These are phyloP conservation scores for Chlorencoelia australis DNA, from an alignment of 2,329 filamentous ascomycete genomes.

Conservation along the genomic window DNA sequence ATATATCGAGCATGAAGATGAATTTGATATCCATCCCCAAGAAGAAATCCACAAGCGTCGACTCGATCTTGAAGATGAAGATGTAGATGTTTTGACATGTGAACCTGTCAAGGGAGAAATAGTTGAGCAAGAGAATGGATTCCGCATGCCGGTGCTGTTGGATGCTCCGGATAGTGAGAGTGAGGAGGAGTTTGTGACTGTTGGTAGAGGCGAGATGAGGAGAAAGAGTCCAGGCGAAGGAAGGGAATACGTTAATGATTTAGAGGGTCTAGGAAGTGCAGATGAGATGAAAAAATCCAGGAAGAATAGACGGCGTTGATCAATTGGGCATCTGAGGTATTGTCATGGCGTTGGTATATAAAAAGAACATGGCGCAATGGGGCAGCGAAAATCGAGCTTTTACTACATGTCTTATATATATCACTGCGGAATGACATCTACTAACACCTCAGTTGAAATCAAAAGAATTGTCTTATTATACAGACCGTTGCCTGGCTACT, in stretches of 20 bases:
- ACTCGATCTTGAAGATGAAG: slow-evolving; percentile 85
- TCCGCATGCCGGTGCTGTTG: slow-evolving; percentile 87
- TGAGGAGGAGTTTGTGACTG: slow-evolving; percentile 72
- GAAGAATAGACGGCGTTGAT: slow-evolving; percentile 17
- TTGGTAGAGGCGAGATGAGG: slow-evolving; percentile 72
- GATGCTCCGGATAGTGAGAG: slow-evolving; percentile 91
- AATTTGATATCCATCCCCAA: slow-evolving; percentile 94
- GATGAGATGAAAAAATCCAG: slow-evolving; percentile 29
- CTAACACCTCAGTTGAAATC: too few relatives aligned
- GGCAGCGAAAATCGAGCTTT: too few relatives aligned
- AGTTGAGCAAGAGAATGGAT: slow-evolving; percentile 48
- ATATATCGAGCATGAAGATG: slow-evolving; percentile 90
- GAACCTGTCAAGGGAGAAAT: slow-evolving; percentile 54
- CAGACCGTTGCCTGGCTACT: too few relatives aligned
- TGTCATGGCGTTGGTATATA: too few relatives aligned
- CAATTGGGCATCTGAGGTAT: too few relatives aligned
- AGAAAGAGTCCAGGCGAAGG: slow-evolving; percentile 71
- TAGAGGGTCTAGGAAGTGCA: slow-evolving; percentile 31
- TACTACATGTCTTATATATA: too few relatives aligned
- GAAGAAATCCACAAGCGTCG: slow-evolving; percentile 89
- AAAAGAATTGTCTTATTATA: too few relatives aligned
- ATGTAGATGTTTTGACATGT: slow-evolving; percentile 78
- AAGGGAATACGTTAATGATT: slow-evolving; percentile 55
- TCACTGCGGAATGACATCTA: too few relatives aligned
- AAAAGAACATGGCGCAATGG: too few relatives aligned